These are phyloP conservation scores for Tephrocybe sp. DNA, from an alignment of 768 basidiomycete species.

Conservation along the genomic window DNA sequence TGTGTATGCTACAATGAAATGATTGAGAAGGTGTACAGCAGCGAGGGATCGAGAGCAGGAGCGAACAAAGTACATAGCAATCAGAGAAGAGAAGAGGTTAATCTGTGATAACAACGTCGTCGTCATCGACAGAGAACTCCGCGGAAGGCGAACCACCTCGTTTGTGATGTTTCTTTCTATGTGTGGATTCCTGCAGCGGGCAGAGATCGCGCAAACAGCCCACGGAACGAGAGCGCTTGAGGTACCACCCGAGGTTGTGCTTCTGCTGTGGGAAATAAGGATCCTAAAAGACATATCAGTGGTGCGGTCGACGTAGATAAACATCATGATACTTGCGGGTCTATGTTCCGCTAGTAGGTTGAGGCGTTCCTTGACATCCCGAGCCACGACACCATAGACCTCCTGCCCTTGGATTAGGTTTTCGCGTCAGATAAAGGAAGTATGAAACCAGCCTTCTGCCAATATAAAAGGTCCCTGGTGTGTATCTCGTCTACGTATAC, in stretches of 20 bases:
- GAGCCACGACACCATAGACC: constrained; percentile 28
- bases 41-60: neutral
- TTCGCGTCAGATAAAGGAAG: neutral
- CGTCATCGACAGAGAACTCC: constrained; percentile 4
- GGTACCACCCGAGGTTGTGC: constrained; percentile 38
- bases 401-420: constrained; percentile 20
- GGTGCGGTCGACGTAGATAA: neutral
- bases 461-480: constrained; percentile 33
- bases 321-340: constrained; percentile 24
- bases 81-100: neutral
- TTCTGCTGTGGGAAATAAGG: constrained; percentile 35
- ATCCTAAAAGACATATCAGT: constrained; percentile 25
- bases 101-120: neutral
- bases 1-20: no score
- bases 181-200: constrained; percentile 3
- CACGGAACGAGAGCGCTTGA: constrained; percentile 40
- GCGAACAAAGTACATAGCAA: no score
- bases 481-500: constrained; percentile 35
- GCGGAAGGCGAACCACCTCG: neutral
- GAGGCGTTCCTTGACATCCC: constrained; percentile 30
- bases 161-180: constrained; percentile 1
- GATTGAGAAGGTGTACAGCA: neutral
- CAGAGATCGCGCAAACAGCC: constrained; percentile 34
- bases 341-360: constrained; percentile 24
- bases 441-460: constrained; percentile 27